Evolutionary conservation across 768 basidiomycete genomes (phyloP).

Genomic region (Pulveroboletus frians): DNA sequence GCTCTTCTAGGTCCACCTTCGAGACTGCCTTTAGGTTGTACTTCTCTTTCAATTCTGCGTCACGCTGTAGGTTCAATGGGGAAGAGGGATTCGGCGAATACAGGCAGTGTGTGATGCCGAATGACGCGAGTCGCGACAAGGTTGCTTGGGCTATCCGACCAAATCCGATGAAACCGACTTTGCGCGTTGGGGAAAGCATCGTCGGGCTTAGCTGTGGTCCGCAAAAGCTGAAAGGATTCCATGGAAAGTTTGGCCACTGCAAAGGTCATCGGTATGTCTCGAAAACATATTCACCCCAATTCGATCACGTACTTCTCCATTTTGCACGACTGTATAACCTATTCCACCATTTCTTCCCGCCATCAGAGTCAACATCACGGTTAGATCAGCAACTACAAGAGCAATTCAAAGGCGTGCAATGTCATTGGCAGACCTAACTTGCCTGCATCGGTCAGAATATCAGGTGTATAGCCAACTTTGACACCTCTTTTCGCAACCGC

Average conservation of each 20-base stretch:
- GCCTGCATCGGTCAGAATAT: constrained; percentile 91
- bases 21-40: constrained; percentile 37
- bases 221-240: constrained; percentile 81
- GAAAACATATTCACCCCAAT: neutral
- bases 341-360: constrained; percentile 76
- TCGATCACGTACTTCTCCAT: constrained; percentile 52
- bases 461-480: constrained; percentile 86
- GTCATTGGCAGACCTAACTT: constrained; percentile 5
- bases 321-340: constrained; percentile 58
- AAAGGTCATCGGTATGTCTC: neutral
- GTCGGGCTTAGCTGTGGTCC: constrained; percentile 74
- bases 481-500: constrained; percentile 58
- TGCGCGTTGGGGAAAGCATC: constrained; percentile 47
- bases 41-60: constrained; percentile 36
- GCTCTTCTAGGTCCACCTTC: constrained; percentile 56
- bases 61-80: constrained; percentile 35
- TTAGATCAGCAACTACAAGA: constrained; percentile 78
- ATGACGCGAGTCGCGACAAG: constrained; percentile 71
- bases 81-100: constrained; percentile 61
- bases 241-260: constrained; percentile 76
- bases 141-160: constrained; percentile 90
- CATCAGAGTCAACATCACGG: constrained; percentile 91
- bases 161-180: constrained; percentile 89
- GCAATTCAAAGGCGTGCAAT: neutral
- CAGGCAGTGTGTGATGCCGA: constrained; percentile 71